Percentiles rank a stretch among this genome's conserved stretches.
phyloP scores from a whole-genome alignment of 768 basidiomycete species.

The Inosperma sp. region DNA sequence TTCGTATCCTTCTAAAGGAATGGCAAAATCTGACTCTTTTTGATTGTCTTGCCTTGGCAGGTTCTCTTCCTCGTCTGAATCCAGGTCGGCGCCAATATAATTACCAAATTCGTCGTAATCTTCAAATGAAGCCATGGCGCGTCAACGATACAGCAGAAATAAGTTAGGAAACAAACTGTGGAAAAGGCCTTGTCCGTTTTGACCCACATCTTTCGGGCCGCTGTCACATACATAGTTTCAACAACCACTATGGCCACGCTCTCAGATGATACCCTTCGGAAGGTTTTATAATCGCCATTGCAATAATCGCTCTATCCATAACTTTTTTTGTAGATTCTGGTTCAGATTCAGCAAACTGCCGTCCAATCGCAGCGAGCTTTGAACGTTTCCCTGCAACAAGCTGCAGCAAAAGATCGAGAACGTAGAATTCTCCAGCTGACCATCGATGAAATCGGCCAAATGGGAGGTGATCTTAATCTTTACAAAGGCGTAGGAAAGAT shows the following conservation, averaged over 20 bases:
- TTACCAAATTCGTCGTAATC: conserved; percentile 96
- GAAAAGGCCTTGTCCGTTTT: background rate
- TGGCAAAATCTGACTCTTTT: conserved; percentile 33
- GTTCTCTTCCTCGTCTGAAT: conserved; percentile 78
- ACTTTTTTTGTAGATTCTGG: conserved; percentile 59
- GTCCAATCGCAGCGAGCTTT: conserved; percentile 80
- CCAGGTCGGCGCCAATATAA: conserved; percentile 93
- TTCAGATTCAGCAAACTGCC: conserved; percentile 91
- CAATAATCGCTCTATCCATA: conserved; percentile 1
- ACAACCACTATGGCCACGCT: conserved; percentile 47
- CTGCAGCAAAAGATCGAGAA: conserved; percentile 79
- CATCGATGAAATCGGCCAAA: conserved; percentile 69
- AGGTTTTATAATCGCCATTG: conserved; percentile 39
- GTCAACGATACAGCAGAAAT: background rate
- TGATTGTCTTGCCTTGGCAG: conserved; percentile 47
- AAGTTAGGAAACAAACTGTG: background rate
- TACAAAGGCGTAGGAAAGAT: conserved; percentile 97
- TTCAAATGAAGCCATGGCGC: conserved; percentile 53
- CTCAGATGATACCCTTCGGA: conserved; percentile 78
- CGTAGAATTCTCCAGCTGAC: conserved; percentile 87
- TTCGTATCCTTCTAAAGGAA: conserved; percentile 80
- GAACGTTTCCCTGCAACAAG: conserved; percentile 69
- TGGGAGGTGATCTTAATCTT: conserved; percentile 71
- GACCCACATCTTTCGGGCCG: background rate
- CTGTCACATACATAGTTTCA: conserved; percentile 2